A percentile compares a stretch with the other conserved stretches of the same genome.
Conservation (phyloP, 176 grass and related monocot genomes). For the Carex scoparia region DNA sequence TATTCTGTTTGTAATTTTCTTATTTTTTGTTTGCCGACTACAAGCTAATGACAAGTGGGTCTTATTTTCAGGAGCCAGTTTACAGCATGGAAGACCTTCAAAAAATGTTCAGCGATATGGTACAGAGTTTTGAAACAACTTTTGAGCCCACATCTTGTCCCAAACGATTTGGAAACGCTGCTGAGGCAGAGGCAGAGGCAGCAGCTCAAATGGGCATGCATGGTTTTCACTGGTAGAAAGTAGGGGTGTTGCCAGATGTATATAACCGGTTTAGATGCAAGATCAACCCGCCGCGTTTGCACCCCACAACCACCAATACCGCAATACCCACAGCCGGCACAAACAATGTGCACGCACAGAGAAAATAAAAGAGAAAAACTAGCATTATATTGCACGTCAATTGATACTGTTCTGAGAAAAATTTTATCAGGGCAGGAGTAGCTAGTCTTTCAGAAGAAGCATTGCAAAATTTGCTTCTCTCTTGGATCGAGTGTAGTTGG, state of each 20-base stretch:
- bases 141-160: background rate
- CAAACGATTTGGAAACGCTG: background rate
- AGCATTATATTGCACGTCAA: background rate
- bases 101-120: constrained; percentile 62
- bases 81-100: constrained; percentile 59
- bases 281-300: background rate
- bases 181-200: background rate
- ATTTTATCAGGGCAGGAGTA: background rate
- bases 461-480: background rate
- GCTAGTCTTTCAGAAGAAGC: background rate
- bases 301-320: too few species aligned
- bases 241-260: background rate
- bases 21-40: background rate
- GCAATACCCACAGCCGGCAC: background rate
- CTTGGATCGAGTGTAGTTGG: background rate
- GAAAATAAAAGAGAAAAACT: background rate
- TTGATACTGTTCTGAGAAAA: background rate
- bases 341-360: background rate
- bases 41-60: background rate
- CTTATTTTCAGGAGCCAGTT: constrained; percentile 36
- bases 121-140: constrained; percentile 33
- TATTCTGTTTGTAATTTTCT: background rate
- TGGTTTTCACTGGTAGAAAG: background rate
- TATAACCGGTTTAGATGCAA: background rate
- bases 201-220: background rate